Evolutionary conservation across 2,329 filamentous ascomycete genomes (phyloP).

Genomic region (Neurospora crassa): DNA sequence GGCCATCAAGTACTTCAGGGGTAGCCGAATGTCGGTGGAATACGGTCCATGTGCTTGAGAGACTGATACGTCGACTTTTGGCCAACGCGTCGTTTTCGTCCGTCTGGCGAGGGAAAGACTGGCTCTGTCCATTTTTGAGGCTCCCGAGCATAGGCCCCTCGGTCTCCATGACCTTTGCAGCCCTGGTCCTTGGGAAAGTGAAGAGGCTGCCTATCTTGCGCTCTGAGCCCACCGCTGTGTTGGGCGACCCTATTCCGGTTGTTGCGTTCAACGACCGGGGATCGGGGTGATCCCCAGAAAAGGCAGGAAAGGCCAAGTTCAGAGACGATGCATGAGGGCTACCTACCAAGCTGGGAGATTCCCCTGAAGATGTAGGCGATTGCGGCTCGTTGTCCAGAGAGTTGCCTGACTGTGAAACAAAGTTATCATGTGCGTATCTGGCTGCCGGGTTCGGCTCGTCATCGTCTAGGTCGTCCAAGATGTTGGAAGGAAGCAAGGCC

Average conservation of each 20-base stretch:
- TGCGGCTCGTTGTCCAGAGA: constrained; percentile 39
- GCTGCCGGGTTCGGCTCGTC: constrained; percentile 39
- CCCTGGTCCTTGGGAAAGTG: constrained; percentile 50
- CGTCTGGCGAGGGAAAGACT: constrained; percentile 59
- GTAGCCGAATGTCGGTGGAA: constrained; percentile 45
- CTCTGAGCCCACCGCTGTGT: constrained; percentile 21
- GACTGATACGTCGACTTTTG: constrained; percentile 48
- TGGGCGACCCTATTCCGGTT: constrained; percentile 32
- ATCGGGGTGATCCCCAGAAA: constrained; percentile 36
- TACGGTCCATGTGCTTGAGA: constrained; percentile 46
- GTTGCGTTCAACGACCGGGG: constrained; percentile 29
- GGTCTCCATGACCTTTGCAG: constrained; percentile 49
- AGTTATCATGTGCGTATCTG: constrained; percentile 24
- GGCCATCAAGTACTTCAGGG: constrained; percentile 31
- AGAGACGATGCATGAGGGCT: constrained; percentile 54
- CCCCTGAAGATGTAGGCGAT: constrained; percentile 51
- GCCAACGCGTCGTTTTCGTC: constrained; percentile 45
- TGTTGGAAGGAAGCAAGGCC: constrained; percentile 60
- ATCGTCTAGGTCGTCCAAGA: constrained; percentile 56
- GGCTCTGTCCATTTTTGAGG: constrained; percentile 62
- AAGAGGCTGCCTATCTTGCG: constrained; percentile 43
- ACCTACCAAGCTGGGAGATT: constrained; percentile 47
- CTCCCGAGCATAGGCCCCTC: constrained; percentile 58
- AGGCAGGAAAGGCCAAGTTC: constrained; percentile 45
- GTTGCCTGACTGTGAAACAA: constrained; percentile 23